These are phyloP conservation scores for Hymenotorrendiella dingleyae DNA, from an alignment of 2,329 filamentous ascomycete species.

Conservation along the genomic window DNA sequence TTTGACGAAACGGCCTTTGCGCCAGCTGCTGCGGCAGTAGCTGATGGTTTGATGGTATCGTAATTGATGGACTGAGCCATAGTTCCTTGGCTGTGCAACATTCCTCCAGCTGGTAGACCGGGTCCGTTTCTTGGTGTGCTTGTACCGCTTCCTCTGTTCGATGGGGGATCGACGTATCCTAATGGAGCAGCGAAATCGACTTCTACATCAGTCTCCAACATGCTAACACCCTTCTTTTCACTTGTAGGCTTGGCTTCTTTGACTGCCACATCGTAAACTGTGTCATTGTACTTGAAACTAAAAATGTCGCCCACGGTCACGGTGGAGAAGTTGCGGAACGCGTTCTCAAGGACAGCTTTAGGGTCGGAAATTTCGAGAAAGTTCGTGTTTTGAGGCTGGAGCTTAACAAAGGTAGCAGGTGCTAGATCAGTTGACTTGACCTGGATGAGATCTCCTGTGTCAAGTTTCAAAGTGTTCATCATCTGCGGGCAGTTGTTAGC, in stretches of 20 bases:
- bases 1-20: conserved; percentile 64
- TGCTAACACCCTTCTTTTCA: conserved; percentile 80
- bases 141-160: conserved; percentile 61
- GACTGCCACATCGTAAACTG: conserved; percentile 87
- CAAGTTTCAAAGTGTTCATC: conserved; percentile 85
- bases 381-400: conserved; percentile 86
- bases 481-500: conserved; percentile 52
- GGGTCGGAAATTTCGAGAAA: conserved; percentile 97
- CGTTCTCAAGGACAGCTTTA: conserved; percentile 93
- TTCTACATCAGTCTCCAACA: conserved; percentile 92
- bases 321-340: conserved; percentile 92
- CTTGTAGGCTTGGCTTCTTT: conserved; percentile 85
- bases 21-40: conserved; percentile 57
- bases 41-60: conserved; percentile 75
- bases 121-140: conserved; percentile 71
- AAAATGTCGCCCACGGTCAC: conserved; percentile 92
- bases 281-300: conserved; percentile 94
- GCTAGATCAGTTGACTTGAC: conserved; percentile 92
- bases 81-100: conserved; percentile 76
- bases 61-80: conserved; percentile 99
- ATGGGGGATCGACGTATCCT: conserved; percentile 85
- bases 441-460: conserved; percentile 90
- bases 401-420: conserved; percentile 86
- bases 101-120: conserved; percentile 62
- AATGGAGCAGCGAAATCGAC: conserved; percentile 94